Evolutionary conservation across 768 basidiomycete genomes (phyloP).

Genomic region (Mycena crocata): DNA sequence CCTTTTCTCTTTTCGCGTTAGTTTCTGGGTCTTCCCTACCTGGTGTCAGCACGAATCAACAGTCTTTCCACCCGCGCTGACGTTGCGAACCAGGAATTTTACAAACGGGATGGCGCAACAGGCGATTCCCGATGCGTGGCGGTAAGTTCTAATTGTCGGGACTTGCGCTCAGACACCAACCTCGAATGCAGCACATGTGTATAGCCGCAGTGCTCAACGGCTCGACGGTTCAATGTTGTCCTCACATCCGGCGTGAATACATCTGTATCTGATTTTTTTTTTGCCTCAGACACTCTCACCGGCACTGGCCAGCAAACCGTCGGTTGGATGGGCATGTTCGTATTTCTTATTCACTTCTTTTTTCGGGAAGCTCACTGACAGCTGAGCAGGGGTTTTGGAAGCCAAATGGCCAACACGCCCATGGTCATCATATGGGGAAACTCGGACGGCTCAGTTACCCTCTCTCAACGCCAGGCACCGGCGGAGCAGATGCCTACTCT

Average conservation of each 20-base stretch:
- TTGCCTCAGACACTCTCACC: constrained; percentile 58
- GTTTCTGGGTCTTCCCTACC: constrained; percentile 17
- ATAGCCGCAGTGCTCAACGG: constrained; percentile 59
- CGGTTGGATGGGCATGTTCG: constrained; percentile 75
- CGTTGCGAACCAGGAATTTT: constrained; percentile 9
- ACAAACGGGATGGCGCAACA: constrained; percentile 26
- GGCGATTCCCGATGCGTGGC: constrained; percentile 23
- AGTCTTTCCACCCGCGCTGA: not conserved
- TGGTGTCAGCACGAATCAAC: not conserved
- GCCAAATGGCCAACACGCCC: constrained; percentile 62
- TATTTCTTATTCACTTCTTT: constrained; percentile 10
- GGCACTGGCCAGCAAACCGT: constrained; percentile 52
- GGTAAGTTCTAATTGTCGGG: constrained; percentile 33
- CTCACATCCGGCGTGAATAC: not conserved
- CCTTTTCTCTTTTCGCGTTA: constrained; percentile 21
- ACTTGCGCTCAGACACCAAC: not conserved
- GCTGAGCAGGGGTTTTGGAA: constrained; percentile 67
- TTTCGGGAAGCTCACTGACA: constrained; percentile 1
- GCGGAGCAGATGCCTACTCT: constrained; percentile 67
- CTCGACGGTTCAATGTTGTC: constrained; percentile 57
- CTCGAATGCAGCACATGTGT: constrained; percentile 56
- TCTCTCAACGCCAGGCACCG: constrained; percentile 72
- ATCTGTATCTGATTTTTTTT: not conserved
- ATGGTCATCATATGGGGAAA: constrained; percentile 86
- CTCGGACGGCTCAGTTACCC: constrained; percentile 66